Evolutionary conservation across 352 stramenopile genomes (phyloP).

Genomic region (Globisporangium radiosum): DNA sequence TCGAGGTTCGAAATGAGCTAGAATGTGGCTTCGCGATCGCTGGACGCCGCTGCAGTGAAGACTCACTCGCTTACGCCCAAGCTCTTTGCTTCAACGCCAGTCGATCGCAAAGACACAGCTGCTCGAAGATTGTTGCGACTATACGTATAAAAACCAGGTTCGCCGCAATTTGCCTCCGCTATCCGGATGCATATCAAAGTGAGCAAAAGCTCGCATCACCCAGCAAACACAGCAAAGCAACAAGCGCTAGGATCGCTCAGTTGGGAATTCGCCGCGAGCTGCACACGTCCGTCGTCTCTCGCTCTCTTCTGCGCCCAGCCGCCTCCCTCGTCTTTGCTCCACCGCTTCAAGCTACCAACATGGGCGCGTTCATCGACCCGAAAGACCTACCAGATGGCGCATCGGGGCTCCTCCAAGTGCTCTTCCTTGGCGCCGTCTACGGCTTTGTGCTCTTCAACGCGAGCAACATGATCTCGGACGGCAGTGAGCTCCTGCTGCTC

Average conservation of each 20-base stretch:
- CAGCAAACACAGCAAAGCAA: background rate
- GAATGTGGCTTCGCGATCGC: too few species aligned
- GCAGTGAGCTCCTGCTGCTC: slow-evolving; percentile 96
- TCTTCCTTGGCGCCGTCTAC: slow-evolving; percentile 95
- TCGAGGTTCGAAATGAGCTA: too few species aligned
- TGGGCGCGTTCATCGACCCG: slow-evolving; percentile 81
- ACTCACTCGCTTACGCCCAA: too few species aligned
- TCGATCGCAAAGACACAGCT: too few species aligned
- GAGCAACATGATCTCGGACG: slow-evolving; percentile 97
- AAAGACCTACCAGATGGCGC: slow-evolving; percentile 70
- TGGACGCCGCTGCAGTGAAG: too few species aligned
- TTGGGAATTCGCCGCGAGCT: slow-evolving; percentile 12
- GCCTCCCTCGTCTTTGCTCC: background rate
- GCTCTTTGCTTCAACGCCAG: too few species aligned
- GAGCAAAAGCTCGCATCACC: background rate
- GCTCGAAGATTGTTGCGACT: background rate
- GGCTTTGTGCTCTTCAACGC: slow-evolving; percentile 96
- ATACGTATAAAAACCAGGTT: slow-evolving; percentile 1
- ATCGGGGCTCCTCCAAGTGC: slow-evolving; percentile 84
- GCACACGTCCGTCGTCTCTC: background rate
- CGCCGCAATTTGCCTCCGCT: background rate
- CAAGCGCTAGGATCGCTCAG: slow-evolving; percentile 1
- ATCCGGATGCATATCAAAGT: background rate
- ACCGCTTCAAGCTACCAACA: slow-evolving; percentile 4
- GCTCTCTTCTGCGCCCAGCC: background rate